Conservation (phyloP, 2,329 filamentous ascomycete genomes). For the Diaporthe citri region DNA sequence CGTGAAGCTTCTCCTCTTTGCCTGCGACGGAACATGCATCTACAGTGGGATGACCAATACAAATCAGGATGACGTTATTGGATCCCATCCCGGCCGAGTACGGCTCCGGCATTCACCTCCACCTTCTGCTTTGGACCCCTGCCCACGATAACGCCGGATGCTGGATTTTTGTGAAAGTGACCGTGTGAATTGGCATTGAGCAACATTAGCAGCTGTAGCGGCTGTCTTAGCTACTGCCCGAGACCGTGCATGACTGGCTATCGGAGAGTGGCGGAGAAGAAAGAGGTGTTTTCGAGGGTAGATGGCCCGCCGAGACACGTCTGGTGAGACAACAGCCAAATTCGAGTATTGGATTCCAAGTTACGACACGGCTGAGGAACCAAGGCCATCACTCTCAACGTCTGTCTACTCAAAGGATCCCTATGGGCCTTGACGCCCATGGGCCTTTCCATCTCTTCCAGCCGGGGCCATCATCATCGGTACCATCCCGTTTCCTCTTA, state of each 20-base stretch:
- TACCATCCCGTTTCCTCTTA: slow-evolving; percentile 36
- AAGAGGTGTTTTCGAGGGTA: background rate
- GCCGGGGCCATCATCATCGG: slow-evolving; percentile 46
- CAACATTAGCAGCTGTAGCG: background rate
- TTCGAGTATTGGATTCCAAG: background rate
- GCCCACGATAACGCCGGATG: background rate
- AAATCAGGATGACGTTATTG: slow-evolving; percentile 41
- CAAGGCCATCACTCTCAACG: background rate
- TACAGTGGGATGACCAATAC: slow-evolving; percentile 37
- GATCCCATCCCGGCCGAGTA: slow-evolving; percentile 21
- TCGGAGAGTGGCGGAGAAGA: background rate
- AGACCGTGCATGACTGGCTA: background rate
- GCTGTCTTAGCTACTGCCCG: background rate
- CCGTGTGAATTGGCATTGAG: background rate
- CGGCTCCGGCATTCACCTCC: slow-evolving; percentile 4
- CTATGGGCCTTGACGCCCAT: slow-evolving; percentile 72
- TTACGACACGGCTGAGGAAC: background rate
- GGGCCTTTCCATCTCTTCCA: slow-evolving; percentile 65
- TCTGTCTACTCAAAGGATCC: slow-evolving; percentile 56
- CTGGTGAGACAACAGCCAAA: background rate
- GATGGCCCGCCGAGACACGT: background rate
- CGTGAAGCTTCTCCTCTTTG: slow-evolving; percentile 33
- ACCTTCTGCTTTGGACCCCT: background rate
- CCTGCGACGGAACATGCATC: slow-evolving; percentile 21
- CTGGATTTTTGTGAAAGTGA: background rate